Conservation (phyloP, 2,329 filamentous ascomycete species). For the Teratosphaeriaceae sp. region DNA sequence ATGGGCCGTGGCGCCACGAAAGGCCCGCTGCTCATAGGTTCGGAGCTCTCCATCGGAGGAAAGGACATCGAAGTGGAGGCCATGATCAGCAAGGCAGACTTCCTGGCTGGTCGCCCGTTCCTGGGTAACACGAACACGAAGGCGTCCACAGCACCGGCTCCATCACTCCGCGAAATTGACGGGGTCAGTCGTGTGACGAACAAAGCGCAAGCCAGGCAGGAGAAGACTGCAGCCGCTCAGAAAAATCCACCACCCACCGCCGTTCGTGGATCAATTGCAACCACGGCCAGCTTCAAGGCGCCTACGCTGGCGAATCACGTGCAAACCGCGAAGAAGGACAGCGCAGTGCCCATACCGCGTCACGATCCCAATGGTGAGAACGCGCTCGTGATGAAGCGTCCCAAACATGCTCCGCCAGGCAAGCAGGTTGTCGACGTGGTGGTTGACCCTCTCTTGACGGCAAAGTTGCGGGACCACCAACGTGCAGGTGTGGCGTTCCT, state of each 20-base stretch:
- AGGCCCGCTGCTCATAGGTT: constrained; percentile 53
- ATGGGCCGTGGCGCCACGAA: constrained; percentile 54
- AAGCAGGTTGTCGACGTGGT: constrained; percentile 75
- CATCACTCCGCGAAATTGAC: constrained; percentile 21
- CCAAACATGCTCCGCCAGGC: constrained; percentile 48
- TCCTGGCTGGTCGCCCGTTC: constrained; percentile 24
- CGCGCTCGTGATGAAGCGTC: constrained; percentile 62
- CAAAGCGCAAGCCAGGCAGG: constrained; percentile 25
- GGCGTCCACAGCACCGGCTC: constrained; percentile 19
- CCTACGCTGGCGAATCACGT: constrained; percentile 49
- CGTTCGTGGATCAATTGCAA: constrained; percentile 32
- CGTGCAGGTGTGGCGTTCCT: constrained; percentile 97
- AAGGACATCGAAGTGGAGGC: constrained; percentile 65
- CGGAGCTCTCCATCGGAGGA: constrained; percentile 54
- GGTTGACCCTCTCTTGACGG: constrained; percentile 82
- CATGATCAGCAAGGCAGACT: constrained; percentile 52
- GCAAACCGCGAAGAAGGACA: constrained; percentile 35
- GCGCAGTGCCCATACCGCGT: constrained; percentile 50
- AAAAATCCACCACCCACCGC: constrained; percentile 30
- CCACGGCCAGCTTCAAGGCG: constrained; percentile 51
- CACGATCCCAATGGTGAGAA: constrained; percentile 55
- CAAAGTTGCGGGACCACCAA: constrained; percentile 91
- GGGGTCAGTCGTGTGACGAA: constrained; percentile 19
- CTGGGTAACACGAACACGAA: constrained; percentile 23
- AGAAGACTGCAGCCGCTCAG: constrained; percentile 35